phyloP scores from a whole-genome alignment of 257 asterid genomes.

The Buddleja alternifolia region DNA sequence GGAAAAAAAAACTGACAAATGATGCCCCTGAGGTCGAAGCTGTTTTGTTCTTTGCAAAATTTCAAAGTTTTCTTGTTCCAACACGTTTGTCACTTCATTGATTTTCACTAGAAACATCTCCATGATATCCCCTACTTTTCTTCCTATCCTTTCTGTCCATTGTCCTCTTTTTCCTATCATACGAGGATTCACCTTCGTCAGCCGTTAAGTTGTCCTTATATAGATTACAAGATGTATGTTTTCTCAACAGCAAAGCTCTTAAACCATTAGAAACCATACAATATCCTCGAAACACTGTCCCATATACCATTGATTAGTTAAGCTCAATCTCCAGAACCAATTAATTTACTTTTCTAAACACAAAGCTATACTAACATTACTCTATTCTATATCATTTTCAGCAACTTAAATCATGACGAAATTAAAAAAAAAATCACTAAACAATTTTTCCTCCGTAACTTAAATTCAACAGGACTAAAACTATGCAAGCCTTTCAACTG shows the following conservation, averaged over 20 bases:
- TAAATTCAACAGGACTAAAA: no score
- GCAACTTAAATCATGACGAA: background rate
- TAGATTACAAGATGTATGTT: slow-evolving; percentile 32
- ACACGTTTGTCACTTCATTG: slow-evolving; percentile 30
- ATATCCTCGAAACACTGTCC: slow-evolving; percentile 23
- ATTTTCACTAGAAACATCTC: slow-evolving; percentile 43
- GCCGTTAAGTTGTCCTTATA: slow-evolving; percentile 37
- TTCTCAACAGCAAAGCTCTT: slow-evolving; percentile 51
- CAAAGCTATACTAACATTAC: no score
- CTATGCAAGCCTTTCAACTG: no score
- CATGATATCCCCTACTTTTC: slow-evolving; percentile 40
- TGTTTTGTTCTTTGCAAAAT: slow-evolving; percentile 37
- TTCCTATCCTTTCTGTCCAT: slow-evolving; percentile 61
- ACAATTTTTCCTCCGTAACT: background rate
- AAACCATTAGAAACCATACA: slow-evolving; percentile 61
- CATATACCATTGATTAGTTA: slow-evolving; percentile 13
- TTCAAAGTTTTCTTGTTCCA: slow-evolving; percentile 33
- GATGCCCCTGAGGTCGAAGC: slow-evolving; percentile 42
- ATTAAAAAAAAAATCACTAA: background rate
- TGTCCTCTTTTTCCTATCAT: slow-evolving; percentile 43
- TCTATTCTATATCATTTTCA: background rate
- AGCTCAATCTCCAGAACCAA: background rate
- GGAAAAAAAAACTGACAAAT: slow-evolving; percentile 64
- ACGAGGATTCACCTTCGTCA: slow-evolving; percentile 40
- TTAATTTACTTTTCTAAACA: background rate